Conservation (phyloP, 768 basidiomycete genomes). For the Lactarius quietus region DNA sequence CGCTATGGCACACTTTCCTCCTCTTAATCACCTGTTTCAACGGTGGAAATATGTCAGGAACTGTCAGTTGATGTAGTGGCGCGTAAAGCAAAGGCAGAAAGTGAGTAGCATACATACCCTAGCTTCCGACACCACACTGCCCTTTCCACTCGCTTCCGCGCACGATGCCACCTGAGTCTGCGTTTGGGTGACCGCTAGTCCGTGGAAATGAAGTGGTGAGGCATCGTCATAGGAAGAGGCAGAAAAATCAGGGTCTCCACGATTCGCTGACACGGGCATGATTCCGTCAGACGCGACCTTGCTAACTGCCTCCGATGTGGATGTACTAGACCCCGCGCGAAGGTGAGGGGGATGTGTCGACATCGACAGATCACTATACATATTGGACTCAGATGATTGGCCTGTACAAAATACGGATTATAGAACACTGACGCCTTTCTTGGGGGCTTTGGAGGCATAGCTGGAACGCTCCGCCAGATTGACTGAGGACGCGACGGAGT, state of each 20-base stretch:
- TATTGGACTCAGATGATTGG: neutral
- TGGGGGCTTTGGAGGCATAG: slow-evolving; percentile 1
- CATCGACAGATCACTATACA: slow-evolving; percentile 10
- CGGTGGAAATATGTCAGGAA: slow-evolving; percentile 1
- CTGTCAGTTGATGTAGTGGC: neutral
- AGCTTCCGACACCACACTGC: neutral
- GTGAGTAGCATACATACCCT: slow-evolving; percentile 4
- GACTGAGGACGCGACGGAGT: neutral
- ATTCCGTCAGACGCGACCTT: slow-evolving; percentile 25
- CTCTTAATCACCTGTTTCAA: slow-evolving; percentile 9
- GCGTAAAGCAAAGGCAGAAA: neutral
- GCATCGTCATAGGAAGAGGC: slow-evolving; percentile 30
- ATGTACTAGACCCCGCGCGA: neutral
- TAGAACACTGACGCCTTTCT: slow-evolving; percentile 14
- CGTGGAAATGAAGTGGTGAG: slow-evolving; percentile 56
- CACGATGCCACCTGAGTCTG: slow-evolving; percentile 43
- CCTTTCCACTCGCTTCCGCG: neutral
- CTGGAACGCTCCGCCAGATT: neutral
- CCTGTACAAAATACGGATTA: neutral
- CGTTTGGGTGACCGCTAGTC: slow-evolving; percentile 52
- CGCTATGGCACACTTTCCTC: slow-evolving; percentile 7
- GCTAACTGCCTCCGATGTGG: neutral
- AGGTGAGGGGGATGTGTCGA: slow-evolving; percentile 4
- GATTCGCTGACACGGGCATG: slow-evolving; percentile 23
- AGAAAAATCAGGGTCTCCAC: slow-evolving; percentile 24